Conservation (phyloP, 768 basidiomycete species). For the Leccinum longicurvipes region DNA sequence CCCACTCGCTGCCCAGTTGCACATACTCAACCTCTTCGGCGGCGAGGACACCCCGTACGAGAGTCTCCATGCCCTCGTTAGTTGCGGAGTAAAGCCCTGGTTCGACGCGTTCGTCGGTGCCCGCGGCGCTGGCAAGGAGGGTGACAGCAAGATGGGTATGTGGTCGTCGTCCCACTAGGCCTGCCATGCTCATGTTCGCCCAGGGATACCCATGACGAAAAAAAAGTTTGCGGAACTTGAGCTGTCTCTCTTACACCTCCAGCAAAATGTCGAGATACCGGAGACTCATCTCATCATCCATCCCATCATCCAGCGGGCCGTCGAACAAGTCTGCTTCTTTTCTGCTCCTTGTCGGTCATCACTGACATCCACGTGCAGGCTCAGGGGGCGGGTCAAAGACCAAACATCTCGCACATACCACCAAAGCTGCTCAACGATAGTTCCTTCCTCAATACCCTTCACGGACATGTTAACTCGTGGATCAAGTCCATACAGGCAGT, state of each 20-base stretch:
- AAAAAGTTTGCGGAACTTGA: slow-evolving; percentile 99
- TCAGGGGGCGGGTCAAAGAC: slow-evolving; percentile 53
- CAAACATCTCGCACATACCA: slow-evolving; percentile 75
- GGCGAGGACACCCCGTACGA: slow-evolving; percentile 92
- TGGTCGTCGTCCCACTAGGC: slow-evolving; percentile 6
- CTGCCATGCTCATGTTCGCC: neutral
- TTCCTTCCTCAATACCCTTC: slow-evolving; percentile 88
- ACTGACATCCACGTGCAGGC: slow-evolving; percentile 29
- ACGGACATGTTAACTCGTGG: slow-evolving; percentile 94
- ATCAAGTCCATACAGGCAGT: slow-evolving; percentile 97
- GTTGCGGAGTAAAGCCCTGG: slow-evolving; percentile 94
- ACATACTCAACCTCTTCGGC: slow-evolving; percentile 88
- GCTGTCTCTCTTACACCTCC: slow-evolving; percentile 87
- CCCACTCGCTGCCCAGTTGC: slow-evolving; percentile 81
- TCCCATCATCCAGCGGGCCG: slow-evolving; percentile 82
- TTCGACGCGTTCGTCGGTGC: slow-evolving; percentile 96
- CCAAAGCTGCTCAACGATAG: slow-evolving; percentile 77
- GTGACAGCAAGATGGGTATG: slow-evolving; percentile 79
- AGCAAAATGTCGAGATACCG: slow-evolving; percentile 99
- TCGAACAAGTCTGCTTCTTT: slow-evolving; percentile 54
- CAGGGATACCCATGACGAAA: slow-evolving; percentile 95
- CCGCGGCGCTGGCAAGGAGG: slow-evolving; percentile 70
- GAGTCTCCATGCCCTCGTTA: slow-evolving; percentile 91
- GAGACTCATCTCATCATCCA: slow-evolving; percentile 93
- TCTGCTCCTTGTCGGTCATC: slow-evolving; percentile 28